Evolutionary conservation across 495 filamentous ascomycete genomes (phyloP).

Genomic region (Daldinia decipiens): DNA sequence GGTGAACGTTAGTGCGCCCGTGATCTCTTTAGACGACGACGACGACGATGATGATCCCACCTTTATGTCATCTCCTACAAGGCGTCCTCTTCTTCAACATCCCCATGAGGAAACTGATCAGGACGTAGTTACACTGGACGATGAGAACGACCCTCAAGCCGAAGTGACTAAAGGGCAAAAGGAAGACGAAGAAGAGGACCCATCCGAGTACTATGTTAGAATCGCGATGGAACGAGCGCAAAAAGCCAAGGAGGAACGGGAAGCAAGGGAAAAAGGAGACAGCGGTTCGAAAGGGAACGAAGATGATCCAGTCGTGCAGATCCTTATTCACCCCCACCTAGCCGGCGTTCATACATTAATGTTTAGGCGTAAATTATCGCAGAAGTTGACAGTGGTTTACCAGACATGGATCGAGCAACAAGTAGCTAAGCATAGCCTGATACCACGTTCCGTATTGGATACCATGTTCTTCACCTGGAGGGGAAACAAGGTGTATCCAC

Average conservation of each 20-base stretch:
- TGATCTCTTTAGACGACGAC: slow-evolving; percentile 31
- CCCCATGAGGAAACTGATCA: slow-evolving; percentile 6
- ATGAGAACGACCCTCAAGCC: slow-evolving; percentile 28
- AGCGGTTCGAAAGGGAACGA: neutral
- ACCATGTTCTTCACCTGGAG: slow-evolving; percentile 83
- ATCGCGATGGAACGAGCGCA: slow-evolving; percentile 40
- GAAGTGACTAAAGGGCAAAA: slow-evolving; percentile 19
- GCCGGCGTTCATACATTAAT: slow-evolving; percentile 69
- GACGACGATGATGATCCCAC: slow-evolving; percentile 32
- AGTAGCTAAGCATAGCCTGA: slow-evolving; percentile 64
- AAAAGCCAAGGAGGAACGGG: slow-evolving; percentile 40
- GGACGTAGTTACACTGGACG: slow-evolving; percentile 28
- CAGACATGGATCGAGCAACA: slow-evolving; percentile 65
- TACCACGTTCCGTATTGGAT: slow-evolving; percentile 49
- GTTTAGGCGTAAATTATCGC: slow-evolving; percentile 72
- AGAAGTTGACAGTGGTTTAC: slow-evolving; percentile 71
- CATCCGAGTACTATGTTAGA: slow-evolving; percentile 50
- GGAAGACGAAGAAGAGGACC: slow-evolving; percentile 41
- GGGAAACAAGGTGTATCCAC: slow-evolving; percentile 74
- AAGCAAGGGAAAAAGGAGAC: slow-evolving; percentile 36
- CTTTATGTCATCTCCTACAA: neutral
- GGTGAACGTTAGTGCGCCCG: slow-evolving; percentile 14
- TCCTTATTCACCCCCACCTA: slow-evolving; percentile 78
- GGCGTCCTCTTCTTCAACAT: neutral
- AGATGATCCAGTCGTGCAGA: slow-evolving; percentile 63